Conservation (phyloP, 805 yeast species). For the Saccharomyces paradoxus region DNA sequence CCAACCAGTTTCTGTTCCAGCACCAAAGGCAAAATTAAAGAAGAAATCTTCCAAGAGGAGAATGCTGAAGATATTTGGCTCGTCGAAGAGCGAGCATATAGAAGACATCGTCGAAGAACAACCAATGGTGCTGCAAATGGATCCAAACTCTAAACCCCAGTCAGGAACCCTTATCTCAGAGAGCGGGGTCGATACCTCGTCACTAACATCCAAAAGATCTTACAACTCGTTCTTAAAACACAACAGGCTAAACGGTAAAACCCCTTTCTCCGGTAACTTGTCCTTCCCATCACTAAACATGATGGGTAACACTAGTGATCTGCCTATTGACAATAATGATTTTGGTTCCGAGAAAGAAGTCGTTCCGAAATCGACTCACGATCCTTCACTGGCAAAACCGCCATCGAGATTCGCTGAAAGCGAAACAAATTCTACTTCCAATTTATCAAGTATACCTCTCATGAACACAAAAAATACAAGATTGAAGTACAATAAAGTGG, state of each 20-base stretch:
- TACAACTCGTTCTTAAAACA: conserved; percentile 19
- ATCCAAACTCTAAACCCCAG: neutral
- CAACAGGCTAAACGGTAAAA: conserved; percentile 7
- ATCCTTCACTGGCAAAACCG: conserved; percentile 13
- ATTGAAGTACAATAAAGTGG: neutral
- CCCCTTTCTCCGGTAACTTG: neutral
- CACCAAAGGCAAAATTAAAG: conserved; percentile 7
- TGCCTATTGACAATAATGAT: neutral
- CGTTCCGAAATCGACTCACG: conserved; percentile 19
- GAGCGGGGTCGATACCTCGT: neutral
- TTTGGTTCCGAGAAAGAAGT: conserved; percentile 11
- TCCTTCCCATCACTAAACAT: neutral
- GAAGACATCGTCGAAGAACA: neutral
- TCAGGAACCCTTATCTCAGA: neutral
- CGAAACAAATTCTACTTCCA: conserved; percentile 1
- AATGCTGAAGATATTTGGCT: conserved; percentile 27
- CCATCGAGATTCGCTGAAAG: neutral
- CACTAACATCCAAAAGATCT: conserved; percentile 10
- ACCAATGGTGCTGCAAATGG: neutral
- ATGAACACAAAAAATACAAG: conserved; percentile 2
- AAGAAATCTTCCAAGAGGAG: conserved; percentile 24
- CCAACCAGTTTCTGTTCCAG: conserved; percentile 1
- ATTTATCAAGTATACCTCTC: conserved; percentile 5
- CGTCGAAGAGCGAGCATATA: conserved; percentile 8
- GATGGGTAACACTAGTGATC: neutral